phyloP scores from a whole-genome alignment of 352 stramenopile species.

The Globisporangium paroecandrum region DNA sequence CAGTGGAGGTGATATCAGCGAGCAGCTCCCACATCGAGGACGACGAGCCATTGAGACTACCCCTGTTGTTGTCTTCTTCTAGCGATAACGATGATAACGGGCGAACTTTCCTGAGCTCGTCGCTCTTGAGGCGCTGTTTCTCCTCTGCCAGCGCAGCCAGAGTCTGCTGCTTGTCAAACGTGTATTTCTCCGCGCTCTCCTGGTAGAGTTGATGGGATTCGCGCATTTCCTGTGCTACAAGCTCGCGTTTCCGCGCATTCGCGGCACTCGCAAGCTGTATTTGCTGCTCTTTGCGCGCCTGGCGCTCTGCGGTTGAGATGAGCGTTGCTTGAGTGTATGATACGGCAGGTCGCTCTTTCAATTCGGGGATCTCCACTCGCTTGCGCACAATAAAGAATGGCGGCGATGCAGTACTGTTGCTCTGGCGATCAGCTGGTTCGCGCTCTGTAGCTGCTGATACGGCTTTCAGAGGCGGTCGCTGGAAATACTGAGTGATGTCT shows the following conservation, averaged over 20 bases:
- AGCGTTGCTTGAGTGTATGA: neutral
- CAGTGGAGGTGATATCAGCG: constrained; percentile 7
- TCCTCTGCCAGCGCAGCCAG: constrained; percentile 2
- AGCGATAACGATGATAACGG: neutral
- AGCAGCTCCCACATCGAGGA: constrained; percentile 26
- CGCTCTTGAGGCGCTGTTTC: constrained; percentile 8
- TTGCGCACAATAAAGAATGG: constrained; percentile 5
- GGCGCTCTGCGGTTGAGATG: neutral
- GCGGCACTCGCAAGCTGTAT: neutral
- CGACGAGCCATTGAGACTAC: neutral
- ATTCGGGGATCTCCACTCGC: neutral
- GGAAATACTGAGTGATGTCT: constrained; percentile 7
- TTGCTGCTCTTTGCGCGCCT: constrained; percentile 3
- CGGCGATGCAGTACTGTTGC: neutral
- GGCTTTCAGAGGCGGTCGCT: neutral
- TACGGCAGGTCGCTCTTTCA: neutral
- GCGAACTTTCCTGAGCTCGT: neutral
- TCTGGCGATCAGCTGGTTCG: neutral
- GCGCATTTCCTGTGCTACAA: constrained; percentile 15
- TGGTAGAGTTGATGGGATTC: constrained; percentile 23
- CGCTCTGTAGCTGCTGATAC: neutral
- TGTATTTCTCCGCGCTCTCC: constrained; percentile 18
- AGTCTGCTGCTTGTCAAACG: constrained; percentile 18
- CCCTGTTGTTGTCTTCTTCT: neutral
- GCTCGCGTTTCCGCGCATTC: constrained; percentile 16